These are phyloP conservation scores for Trypanosoma scelopori DNA, from an alignment of 208 protist genomes.

Conservation along the genomic window DNA sequence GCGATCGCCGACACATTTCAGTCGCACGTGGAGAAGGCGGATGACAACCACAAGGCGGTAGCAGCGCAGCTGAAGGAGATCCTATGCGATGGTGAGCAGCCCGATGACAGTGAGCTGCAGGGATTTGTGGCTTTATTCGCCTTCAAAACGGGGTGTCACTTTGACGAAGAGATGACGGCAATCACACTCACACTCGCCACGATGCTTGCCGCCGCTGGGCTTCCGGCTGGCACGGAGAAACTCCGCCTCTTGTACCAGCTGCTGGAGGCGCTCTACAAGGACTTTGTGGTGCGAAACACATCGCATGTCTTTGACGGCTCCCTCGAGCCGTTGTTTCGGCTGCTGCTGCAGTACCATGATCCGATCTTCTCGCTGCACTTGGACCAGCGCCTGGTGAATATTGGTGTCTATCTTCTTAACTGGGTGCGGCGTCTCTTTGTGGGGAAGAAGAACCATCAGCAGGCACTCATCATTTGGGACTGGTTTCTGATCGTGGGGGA, in stretches of 20 bases:
- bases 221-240: constrained; percentile 17
- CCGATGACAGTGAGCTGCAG: constrained; percentile 32
- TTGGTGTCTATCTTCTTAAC: constrained; percentile 46
- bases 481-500: constrained; percentile 78
- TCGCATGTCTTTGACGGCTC: constrained; percentile 48
- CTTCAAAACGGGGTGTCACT: constrained; percentile 40
- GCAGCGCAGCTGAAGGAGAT: constrained; percentile 25
- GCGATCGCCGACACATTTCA: constrained; percentile 11
- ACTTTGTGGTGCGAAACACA: constrained; percentile 40
- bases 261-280: constrained; percentile 32
- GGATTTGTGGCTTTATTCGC: constrained; percentile 45
- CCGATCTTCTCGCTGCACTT: constrained; percentile 77
- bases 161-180: constrained; percentile 39
- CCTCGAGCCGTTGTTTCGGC: constrained; percentile 46
- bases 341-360: constrained; percentile 93
- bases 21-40: constrained; percentile 27
- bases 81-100: constrained; percentile 8
- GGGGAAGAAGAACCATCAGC: constrained; percentile 15
- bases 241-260: constrained; percentile 28
- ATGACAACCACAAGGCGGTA: constrained; percentile 33
- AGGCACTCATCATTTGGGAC: constrained; percentile 63
- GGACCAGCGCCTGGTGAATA: constrained; percentile 68
- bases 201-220: constrained; percentile 27
- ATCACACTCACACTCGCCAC: constrained; percentile 44
- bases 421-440: constrained; percentile 69